Evolutionary conservation across 2,329 filamentous ascomycete species (phyloP).

Genomic region (Sarocladium kiliense): DNA sequence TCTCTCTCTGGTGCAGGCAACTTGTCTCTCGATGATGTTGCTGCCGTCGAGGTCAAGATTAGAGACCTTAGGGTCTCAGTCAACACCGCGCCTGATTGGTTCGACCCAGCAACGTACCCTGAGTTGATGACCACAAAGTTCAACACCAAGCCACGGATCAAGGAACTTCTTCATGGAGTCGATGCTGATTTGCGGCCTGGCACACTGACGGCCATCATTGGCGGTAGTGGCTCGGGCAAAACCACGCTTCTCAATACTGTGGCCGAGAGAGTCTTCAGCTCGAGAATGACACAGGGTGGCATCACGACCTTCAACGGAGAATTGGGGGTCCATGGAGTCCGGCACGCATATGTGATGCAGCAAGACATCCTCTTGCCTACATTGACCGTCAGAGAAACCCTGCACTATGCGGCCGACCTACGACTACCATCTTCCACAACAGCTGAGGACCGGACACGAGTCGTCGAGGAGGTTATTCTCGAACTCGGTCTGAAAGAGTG

Average conservation of each 20-base stretch:
- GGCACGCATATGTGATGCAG: constrained; percentile 69
- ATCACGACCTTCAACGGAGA: constrained; percentile 56
- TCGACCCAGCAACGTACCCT: constrained; percentile 42
- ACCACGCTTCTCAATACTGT: constrained; percentile 67
- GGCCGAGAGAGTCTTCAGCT: constrained; percentile 61
- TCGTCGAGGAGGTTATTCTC: constrained; percentile 73
- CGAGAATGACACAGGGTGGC: constrained; percentile 47
- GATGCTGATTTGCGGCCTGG: constrained; percentile 60
- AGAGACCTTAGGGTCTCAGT: constrained; percentile 51
- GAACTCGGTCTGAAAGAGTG: constrained; percentile 74
- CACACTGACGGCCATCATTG: constrained; percentile 69
- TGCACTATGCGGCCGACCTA: constrained; percentile 68
- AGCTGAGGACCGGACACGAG: constrained; percentile 49
- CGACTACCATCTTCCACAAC: constrained; percentile 60
- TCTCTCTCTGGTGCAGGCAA: constrained; percentile 24
- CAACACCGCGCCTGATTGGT: constrained; percentile 50
- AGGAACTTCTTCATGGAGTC: constrained; percentile 57
- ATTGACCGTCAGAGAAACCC: constrained; percentile 69
- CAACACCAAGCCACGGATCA: constrained; percentile 32
- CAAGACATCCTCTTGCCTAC: constrained; percentile 70
- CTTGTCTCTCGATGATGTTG: constrained; percentile 46
- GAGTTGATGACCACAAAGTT: constrained; percentile 31
- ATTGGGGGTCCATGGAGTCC: constrained; percentile 45
- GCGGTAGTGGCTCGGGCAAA: constrained; percentile 69
- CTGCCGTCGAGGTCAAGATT: constrained; percentile 48